These are phyloP conservation scores for Phytophthora aleatoria DNA, from an alignment of 352 stramenopile genomes.

Conservation along the genomic window DNA sequence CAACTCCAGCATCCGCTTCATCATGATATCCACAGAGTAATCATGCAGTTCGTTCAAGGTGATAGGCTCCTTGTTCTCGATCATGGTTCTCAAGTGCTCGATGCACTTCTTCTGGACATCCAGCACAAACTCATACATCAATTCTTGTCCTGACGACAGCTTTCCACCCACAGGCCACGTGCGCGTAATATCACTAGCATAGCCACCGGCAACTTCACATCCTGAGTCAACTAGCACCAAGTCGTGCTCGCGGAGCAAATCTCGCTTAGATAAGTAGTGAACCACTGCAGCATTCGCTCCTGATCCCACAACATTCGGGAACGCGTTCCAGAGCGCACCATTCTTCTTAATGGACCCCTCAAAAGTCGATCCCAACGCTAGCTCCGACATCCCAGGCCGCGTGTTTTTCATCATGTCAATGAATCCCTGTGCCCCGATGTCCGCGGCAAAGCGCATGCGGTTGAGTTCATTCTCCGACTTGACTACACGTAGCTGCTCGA, in stretches of 20 bases:
- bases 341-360: constrained; percentile 76
- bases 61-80: constrained; percentile 54
- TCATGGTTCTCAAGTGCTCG: constrained; percentile 48
- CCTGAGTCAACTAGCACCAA: constrained; percentile 87
- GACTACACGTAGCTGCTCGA: constrained; percentile 74
- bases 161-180: constrained; percentile 70
- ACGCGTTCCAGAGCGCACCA: constrained; percentile 79
- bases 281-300: constrained; percentile 83
- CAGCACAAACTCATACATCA: constrained; percentile 80
- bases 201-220: constrained; percentile 79
- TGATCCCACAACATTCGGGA: constrained; percentile 81
- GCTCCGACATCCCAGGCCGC: constrained; percentile 64
- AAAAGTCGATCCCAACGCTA: constrained; percentile 74
- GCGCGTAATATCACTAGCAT: constrained; percentile 84
- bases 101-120: constrained; percentile 81
- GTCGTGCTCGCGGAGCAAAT: constrained; percentile 59
- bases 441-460: constrained; percentile 73
- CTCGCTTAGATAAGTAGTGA: constrained; percentile 82
- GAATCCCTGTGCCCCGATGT: constrained; percentile 74
- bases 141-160: constrained; percentile 51
- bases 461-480: constrained; percentile 80
- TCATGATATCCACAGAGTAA: constrained; percentile 77
- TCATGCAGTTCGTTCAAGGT: constrained; percentile 78
- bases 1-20: constrained; percentile 63
- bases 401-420: constrained; percentile 79